Evolutionary conservation across 352 stramenopile genomes (phyloP).

Genomic region (Lagenidium sp.): DNA sequence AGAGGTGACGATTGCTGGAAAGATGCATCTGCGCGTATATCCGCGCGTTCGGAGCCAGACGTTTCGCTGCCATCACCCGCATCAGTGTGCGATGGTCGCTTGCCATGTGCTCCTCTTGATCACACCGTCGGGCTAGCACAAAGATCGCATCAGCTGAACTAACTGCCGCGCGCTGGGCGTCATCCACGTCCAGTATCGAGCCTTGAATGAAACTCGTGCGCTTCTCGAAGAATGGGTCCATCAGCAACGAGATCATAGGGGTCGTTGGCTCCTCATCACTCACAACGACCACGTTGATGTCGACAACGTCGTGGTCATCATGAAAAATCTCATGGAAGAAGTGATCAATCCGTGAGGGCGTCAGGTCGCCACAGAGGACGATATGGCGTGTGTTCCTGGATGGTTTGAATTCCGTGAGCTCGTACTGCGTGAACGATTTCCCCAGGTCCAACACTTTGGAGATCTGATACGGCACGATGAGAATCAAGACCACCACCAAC

Average conservation of each 20-base stretch:
- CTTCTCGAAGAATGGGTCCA: constrained; percentile 83
- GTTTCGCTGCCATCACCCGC: constrained; percentile 68
- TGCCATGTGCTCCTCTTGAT: constrained; percentile 52
- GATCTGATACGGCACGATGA: constrained; percentile 83
- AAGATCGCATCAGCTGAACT: constrained; percentile 64
- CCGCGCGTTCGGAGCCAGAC: constrained; percentile 33
- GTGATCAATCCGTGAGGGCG: constrained; percentile 66
- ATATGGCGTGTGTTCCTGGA: constrained; percentile 53
- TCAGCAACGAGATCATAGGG: constrained; percentile 59
- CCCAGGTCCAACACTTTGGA: constrained; percentile 75
- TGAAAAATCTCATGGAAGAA: constrained; percentile 87
- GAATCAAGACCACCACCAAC: constrained; percentile 76
- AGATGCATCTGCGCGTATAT: constrained; percentile 76
- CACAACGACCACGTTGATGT: constrained; percentile 70
- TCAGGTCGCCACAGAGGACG: constrained; percentile 78
- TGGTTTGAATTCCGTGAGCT: constrained; percentile 66
- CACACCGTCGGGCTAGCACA: constrained; percentile 53
- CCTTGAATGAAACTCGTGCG: constrained; percentile 76
- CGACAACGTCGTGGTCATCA: constrained; percentile 77
- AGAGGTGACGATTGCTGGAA: constrained; percentile 61
- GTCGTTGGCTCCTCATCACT: constrained; percentile 69
- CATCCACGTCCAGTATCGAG: constrained; percentile 70
- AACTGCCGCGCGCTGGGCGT: constrained; percentile 62
- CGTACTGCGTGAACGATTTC: constrained; percentile 62
- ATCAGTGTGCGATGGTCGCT: constrained; percentile 79